These are phyloP conservation scores for Secale cereale DNA, from an alignment of 176 grass and related monocot genomes.

Conservation along the genomic window DNA sequence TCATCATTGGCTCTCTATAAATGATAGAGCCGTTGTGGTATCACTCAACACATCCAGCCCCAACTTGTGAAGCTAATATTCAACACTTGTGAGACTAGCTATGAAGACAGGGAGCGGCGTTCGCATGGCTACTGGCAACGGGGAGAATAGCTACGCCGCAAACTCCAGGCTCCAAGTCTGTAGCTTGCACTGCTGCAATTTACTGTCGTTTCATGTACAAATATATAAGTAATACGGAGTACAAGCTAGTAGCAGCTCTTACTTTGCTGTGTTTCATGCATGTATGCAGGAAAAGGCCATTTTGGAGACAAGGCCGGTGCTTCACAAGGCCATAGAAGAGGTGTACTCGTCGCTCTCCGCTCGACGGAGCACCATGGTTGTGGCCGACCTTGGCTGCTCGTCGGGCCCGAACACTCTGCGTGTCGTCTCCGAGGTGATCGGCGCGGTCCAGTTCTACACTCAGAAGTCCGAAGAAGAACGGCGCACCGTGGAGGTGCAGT, in stretches of 20 bases:
- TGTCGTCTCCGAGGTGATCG: slow-evolving; percentile 34
- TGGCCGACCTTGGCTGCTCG: slow-evolving; percentile 55
- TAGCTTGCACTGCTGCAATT: background rate
- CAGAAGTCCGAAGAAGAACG: background rate
- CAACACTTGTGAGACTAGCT: background rate
- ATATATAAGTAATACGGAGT: background rate
- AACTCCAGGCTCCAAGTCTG: slow-evolving; percentile 27
- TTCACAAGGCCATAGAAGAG: slow-evolving; percentile 19
- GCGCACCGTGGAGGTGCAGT: slow-evolving; percentile 20
- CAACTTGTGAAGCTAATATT: background rate
- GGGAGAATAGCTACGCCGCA: slow-evolving; percentile 24
- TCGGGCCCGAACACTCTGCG: slow-evolving; percentile 39
- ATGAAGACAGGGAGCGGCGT: slow-evolving; percentile 5
- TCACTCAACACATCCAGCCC: background rate
- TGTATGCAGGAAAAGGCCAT: slow-evolving; percentile 40
- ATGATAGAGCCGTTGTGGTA: background rate
- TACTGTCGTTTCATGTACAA: background rate
- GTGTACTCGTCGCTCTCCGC: background rate
- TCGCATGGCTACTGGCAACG: slow-evolving; percentile 22
- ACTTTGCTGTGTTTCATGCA: background rate
- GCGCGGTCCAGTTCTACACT: background rate
- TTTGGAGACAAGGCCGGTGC: background rate
- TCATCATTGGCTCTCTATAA: background rate
- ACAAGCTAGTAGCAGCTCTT: background rate
- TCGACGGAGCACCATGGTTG: slow-evolving; percentile 14